Percentiles rank a stretch among this genome's conserved stretches.
These are phyloP conservation scores for Plasmodium coatneyi DNA, from an alignment of 169 alveolate genomes.

Conservation along the genomic window DNA sequence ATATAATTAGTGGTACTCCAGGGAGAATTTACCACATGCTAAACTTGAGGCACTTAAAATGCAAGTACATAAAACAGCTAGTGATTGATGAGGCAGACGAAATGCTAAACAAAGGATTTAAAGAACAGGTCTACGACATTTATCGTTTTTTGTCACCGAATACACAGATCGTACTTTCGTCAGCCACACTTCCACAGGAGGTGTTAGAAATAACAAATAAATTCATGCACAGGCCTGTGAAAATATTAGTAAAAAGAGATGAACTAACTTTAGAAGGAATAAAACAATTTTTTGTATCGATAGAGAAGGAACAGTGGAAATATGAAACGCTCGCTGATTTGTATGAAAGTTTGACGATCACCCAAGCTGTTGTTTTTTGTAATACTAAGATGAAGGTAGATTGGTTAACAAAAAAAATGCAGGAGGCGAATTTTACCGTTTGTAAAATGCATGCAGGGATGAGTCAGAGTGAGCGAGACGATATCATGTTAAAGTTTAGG, in stretches of 20 bases:
- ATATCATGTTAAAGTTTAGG: slow-evolving; percentile 98
- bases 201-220: slow-evolving; percentile 95
- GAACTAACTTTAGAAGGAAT: slow-evolving; percentile 99
- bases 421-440: slow-evolving; percentile 96
- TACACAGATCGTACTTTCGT: slow-evolving; percentile 93
- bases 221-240: slow-evolving; percentile 97
- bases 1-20: slow-evolving; percentile 99
- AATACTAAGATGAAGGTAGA: slow-evolving; percentile 98
- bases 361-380: slow-evolving; percentile 98
- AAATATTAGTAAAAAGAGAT: slow-evolving; percentile 97
- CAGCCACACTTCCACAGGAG: slow-evolving; percentile 98
- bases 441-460: slow-evolving; percentile 98
- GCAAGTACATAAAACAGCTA: slow-evolving; percentile 94
- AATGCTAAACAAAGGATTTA: slow-evolving; percentile 98
- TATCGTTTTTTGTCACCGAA: slow-evolving; percentile 84
- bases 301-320: slow-evolving; percentile 98
- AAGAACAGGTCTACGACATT: slow-evolving; percentile 93
- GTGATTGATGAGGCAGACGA: slow-evolving; percentile 99
- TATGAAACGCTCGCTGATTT: slow-evolving; percentile 94
- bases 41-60: slow-evolving; percentile 92
- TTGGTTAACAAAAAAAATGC: slow-evolving; percentile 94
- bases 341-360: slow-evolving; percentile 97
- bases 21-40: slow-evolving; percentile 99
- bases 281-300: slow-evolving; percentile 97
- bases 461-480: slow-evolving; percentile 98